Evolutionary conservation across 139 green algal species (phyloP).

Genomic region (Haematococcus lacustris): DNA sequence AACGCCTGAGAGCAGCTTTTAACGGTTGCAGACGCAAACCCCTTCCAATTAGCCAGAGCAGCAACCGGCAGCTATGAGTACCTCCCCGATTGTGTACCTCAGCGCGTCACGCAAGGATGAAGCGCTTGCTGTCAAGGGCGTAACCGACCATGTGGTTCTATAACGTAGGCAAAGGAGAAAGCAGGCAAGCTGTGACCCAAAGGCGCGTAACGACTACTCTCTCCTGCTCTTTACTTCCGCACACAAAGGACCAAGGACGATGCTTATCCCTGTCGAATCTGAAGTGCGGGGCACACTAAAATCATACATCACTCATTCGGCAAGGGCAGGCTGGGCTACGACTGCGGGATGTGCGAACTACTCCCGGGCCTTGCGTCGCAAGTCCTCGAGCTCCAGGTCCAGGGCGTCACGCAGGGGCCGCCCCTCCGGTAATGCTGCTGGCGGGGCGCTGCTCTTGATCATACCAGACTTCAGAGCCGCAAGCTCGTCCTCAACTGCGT

Average conservation of each 20-base stretch:
- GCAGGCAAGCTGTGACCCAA: background rate
- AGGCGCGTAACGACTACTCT: too few relatives aligned
- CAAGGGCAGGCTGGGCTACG: background rate
- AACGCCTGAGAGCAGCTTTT: too few relatives aligned
- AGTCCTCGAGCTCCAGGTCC: constrained; percentile 76
- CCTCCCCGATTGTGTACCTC: too few relatives aligned
- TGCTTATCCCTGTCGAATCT: background rate
- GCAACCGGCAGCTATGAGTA: too few relatives aligned
- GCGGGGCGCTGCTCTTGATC: constrained; percentile 22
- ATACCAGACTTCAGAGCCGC: constrained; percentile 70
- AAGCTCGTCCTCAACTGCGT: constrained; percentile 89
- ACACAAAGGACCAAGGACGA: too few relatives aligned
- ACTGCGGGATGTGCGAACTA: constrained; percentile 6
- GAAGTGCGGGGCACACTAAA: background rate
- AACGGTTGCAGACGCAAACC: too few relatives aligned
- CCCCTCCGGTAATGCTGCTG: constrained; percentile 45
- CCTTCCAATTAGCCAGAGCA: too few relatives aligned
- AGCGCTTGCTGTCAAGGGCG: too few relatives aligned
- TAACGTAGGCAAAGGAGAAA: too few relatives aligned
- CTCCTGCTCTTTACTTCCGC: too few relatives aligned
- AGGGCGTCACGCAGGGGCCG: constrained; percentile 68
- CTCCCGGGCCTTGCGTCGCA: constrained; percentile 52
- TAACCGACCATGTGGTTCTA: too few relatives aligned
- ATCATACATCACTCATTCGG: background rate
- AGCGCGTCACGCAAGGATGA: too few relatives aligned